Percentiles rank a stretch among this genome's conserved stretches.
phyloP scores from a whole-genome alignment of 139 green algal genomes.

The Tetraselmis chui region DNA sequence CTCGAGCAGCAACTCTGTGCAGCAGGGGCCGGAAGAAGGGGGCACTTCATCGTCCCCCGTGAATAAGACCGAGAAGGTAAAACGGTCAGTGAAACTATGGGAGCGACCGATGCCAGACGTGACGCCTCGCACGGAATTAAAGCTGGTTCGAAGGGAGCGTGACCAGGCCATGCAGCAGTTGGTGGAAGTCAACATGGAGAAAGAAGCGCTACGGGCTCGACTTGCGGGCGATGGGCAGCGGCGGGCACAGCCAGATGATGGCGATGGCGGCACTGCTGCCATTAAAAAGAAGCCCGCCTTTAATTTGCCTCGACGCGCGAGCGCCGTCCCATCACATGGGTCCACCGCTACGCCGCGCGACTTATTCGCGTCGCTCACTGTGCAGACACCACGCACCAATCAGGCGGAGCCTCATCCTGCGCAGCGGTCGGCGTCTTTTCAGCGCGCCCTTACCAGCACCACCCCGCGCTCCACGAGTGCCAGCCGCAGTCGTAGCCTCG shows the following conservation, averaged over 20 bases:
- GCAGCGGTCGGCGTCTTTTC: not conserved
- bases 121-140: not conserved
- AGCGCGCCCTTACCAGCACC: not conserved
- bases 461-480: not conserved
- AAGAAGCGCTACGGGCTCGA: not conserved
- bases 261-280: no score
- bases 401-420: no score
- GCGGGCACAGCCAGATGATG: no score
- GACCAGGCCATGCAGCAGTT: not conserved
- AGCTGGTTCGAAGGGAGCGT: not conserved
- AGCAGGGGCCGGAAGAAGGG: no score
- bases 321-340: no score
- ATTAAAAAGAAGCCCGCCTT: no score
- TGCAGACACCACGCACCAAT: not conserved
- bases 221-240: no score
- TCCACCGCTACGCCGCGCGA: not conserved
- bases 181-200: not conserved
- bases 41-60: not conserved
- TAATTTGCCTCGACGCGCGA: no score
- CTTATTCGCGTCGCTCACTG: not conserved
- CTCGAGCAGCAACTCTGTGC: no score
- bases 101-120: not conserved
- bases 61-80: no score
- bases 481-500: not conserved
- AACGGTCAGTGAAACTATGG: no score